phyloP scores from a whole-genome alignment of 495 filamentous ascomycete species.

The Aspergillus leporis region DNA sequence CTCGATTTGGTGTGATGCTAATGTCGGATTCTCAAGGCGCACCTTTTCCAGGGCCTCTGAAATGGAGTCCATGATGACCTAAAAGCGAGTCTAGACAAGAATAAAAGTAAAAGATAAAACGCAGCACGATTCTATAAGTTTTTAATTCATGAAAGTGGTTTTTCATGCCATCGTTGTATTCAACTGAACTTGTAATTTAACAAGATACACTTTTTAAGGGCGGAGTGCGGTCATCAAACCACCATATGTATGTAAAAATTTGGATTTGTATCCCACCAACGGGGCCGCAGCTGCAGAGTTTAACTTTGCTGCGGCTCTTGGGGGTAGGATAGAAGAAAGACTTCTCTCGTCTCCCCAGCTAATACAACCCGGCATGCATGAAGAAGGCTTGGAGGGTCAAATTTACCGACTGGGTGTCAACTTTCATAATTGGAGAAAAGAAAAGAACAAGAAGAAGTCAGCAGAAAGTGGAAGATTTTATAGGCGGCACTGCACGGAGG shows the following conservation, averaged over 20 bases:
- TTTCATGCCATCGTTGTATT: constrained; percentile 26
- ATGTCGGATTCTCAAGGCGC: constrained; percentile 14
- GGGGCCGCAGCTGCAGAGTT: constrained; percentile 51
- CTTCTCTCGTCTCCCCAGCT: constrained; percentile 65
- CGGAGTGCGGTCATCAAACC: constrained; percentile 12
- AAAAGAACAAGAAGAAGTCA: constrained; percentile 24
- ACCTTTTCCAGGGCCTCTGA: constrained; percentile 23
- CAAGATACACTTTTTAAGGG: constrained; percentile 4
- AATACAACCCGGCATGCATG: constrained; percentile 64
- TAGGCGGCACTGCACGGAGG: constrained; percentile 26
- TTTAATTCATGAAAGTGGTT: constrained; percentile 9
- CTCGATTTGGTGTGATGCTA: neutral
- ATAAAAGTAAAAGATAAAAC: constrained; percentile 13
- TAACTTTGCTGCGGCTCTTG: constrained; percentile 64
- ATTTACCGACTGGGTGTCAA: constrained; percentile 65
- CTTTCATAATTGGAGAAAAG: constrained; percentile 51
- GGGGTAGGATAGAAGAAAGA: constrained; percentile 47
- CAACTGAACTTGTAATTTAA: constrained; percentile 21
- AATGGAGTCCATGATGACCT: constrained; percentile 20
- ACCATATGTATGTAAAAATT: constrained; percentile 15
- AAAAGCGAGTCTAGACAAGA: neutral
- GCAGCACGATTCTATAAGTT: constrained; percentile 19
- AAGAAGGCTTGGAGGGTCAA: constrained; percentile 56
- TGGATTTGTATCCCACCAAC: constrained; percentile 46
- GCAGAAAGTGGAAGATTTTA: constrained; percentile 16